Evolutionary conservation across 2,329 filamentous ascomycete genomes (phyloP).

Genomic region (Fusarium abutilonis): DNA sequence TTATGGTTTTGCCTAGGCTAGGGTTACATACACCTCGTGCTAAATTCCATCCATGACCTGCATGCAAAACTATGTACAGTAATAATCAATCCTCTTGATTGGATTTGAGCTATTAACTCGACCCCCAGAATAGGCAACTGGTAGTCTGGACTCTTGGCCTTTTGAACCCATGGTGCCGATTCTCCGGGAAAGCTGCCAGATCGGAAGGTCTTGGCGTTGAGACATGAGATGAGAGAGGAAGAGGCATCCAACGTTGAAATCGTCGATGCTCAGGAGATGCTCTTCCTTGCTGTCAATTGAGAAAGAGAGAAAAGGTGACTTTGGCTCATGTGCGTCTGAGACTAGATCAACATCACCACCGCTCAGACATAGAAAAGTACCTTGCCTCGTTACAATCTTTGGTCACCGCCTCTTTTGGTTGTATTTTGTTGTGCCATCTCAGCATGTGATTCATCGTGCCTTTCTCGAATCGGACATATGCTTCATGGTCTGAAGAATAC

Average conservation of each 20-base stretch:
- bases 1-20: conserved; percentile 13
- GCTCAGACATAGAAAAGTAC: conserved; percentile 12
- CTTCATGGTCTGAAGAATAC: not conserved
- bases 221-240: not conserved
- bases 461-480: not conserved
- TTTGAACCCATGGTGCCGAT: conserved; percentile 24
- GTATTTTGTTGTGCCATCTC: not conserved
- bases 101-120: not conserved
- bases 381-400: conserved; percentile 5
- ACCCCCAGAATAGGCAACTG: conserved; percentile 29
- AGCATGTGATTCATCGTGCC: conserved; percentile 23
- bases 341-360: conserved; percentile 20
- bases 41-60: conserved; percentile 17
- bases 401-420: conserved; percentile 26
- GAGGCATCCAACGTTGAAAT: conserved; percentile 2
- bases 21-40: conserved; percentile 28
- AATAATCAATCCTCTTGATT: conserved; percentile 10
- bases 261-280: conserved; percentile 4
- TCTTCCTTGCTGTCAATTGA: not conserved
- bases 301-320: not conserved
- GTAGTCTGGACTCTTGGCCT: conserved; percentile 17
- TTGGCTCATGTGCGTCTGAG: conserved; percentile 10
- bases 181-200: conserved; percentile 36
- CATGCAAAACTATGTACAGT: not conserved
- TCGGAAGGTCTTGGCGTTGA: conserved; percentile 20